A percentile compares a stretch with the other conserved stretches of the same genome.
Evolutionary conservation across 2,329 filamentous ascomycete species (phyloP).

Genomic region (Alternaria sp.): DNA sequence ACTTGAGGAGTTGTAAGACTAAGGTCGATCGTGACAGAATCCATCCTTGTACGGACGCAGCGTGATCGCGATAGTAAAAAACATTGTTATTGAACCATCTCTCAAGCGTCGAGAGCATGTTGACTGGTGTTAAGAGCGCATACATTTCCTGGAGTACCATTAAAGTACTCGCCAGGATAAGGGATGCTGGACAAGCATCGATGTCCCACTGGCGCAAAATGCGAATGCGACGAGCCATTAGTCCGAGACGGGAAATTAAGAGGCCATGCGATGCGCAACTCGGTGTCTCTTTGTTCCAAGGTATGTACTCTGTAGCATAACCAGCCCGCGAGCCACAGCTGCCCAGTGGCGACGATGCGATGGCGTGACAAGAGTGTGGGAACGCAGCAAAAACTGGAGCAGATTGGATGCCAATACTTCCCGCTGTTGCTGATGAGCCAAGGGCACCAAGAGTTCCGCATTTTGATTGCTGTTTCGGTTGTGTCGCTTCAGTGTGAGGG

Average conservation of each 20-base stretch:
- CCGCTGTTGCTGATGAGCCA: constrained; percentile 5
- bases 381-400: constrained; percentile 1
- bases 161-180: neutral
- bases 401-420: constrained; percentile 13
- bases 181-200: neutral
- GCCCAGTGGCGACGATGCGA: neutral
- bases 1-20: neutral
- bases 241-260: constrained; percentile 1
- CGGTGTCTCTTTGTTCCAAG: neutral
- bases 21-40: neutral
- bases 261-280: neutral
- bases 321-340: neutral
- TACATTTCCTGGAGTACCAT: neutral
- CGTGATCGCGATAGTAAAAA: neutral
- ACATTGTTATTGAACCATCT: neutral
- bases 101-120: neutral
- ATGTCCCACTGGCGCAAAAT: neutral
- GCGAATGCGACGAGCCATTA: constrained; percentile 1
- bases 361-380: constrained; percentile 2
- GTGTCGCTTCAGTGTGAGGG: constrained; percentile 1
- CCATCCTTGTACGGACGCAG: neutral
- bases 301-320: neutral
- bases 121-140: neutral
- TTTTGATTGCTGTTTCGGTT: constrained; percentile 9
- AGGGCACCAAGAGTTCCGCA: constrained; percentile 12